phyloP scores from a whole-genome alignment of 371 early-diverging fungal species.

The Mucor piriformis region DNA sequence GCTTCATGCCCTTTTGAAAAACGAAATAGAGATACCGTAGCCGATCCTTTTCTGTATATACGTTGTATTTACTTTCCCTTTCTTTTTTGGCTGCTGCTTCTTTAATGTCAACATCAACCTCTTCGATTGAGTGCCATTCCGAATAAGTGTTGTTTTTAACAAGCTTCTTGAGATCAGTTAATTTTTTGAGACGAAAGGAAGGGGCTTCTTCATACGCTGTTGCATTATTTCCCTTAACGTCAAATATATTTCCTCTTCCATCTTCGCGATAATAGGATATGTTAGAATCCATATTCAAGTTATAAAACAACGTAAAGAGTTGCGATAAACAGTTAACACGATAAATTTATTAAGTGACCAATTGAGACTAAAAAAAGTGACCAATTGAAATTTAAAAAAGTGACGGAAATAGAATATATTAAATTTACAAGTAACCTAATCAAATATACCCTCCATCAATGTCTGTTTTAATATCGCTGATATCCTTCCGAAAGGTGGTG shows the following conservation, averaged over 20 bases:
- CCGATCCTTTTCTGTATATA: neutral
- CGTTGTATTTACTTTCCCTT: too few species aligned
- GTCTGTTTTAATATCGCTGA: too few species aligned
- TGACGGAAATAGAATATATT: too few species aligned
- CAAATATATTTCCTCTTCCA: slow-evolving; percentile 17
- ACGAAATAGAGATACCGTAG: neutral
- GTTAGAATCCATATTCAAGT: slow-evolving; percentile 19
- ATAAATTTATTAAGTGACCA: too few species aligned
- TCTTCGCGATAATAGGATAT: slow-evolving; percentile 18
- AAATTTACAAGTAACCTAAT: too few species aligned
- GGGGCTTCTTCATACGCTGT: slow-evolving; percentile 13
- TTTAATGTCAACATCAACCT: neutral
- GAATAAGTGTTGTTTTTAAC: slow-evolving; percentile 17
- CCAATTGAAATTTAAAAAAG: too few species aligned
- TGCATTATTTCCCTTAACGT: slow-evolving; percentile 12
- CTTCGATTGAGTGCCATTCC: slow-evolving; percentile 4
- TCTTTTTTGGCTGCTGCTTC: too few species aligned
- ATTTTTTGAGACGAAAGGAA: slow-evolving; percentile 10
- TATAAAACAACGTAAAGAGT: too few species aligned
- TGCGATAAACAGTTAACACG: too few species aligned
- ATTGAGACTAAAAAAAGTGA: too few species aligned
- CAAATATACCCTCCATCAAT: too few species aligned
- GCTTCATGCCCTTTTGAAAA: neutral
- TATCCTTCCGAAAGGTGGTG: too few species aligned
- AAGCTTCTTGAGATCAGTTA: slow-evolving; percentile 20